A percentile compares a stretch with the other conserved stretches of the same genome.
Conservation (phyloP, 2,329 filamentous ascomycete species). For the Biscogniauxia marginata region DNA sequence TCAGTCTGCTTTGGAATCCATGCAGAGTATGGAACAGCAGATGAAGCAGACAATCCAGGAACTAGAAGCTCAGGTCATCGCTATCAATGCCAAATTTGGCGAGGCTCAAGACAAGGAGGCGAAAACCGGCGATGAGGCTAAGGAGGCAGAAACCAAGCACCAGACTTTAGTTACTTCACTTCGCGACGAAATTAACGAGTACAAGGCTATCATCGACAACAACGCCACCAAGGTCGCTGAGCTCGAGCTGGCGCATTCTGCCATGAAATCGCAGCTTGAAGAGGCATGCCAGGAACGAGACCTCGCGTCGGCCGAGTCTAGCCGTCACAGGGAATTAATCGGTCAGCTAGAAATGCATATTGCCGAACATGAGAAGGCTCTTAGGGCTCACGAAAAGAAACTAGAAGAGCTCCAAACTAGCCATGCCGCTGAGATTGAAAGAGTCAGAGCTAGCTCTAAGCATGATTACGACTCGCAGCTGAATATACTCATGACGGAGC, state of each 20-base stretch:
- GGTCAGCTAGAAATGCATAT: conserved; percentile 58
- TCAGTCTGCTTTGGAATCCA: conserved; percentile 63
- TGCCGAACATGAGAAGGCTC: conserved; percentile 55
- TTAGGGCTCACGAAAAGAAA: conserved; percentile 53
- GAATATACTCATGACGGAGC: conserved; percentile 58
- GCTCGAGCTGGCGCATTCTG: conserved; percentile 69
- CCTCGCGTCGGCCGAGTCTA: conserved; percentile 44
- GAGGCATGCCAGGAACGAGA: conserved; percentile 62
- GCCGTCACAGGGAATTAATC: conserved; percentile 48
- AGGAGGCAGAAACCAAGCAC: conserved; percentile 53
- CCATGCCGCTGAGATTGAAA: conserved; percentile 51
- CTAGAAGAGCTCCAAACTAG: conserved; percentile 48
- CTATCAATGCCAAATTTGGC: conserved; percentile 52
- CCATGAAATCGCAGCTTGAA: conserved; percentile 66
- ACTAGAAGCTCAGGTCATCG: conserved; percentile 60
- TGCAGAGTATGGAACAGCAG: conserved; percentile 70
- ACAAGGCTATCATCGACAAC: conserved; percentile 69
- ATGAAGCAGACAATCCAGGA: conserved; percentile 71
- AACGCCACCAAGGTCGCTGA: conserved; percentile 69
- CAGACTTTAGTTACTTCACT: conserved; percentile 60
- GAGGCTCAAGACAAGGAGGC: conserved; percentile 41
- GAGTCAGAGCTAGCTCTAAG: conserved; percentile 48
- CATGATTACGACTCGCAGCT: conserved; percentile 58
- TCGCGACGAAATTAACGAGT: conserved; percentile 75
- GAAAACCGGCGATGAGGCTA: conserved; percentile 42